Evolutionary conservation across 306 rosid genomes (phyloP), one percentile per base, ranked within the genome.

Genomic region (Boehmeria nivea): DNA sequence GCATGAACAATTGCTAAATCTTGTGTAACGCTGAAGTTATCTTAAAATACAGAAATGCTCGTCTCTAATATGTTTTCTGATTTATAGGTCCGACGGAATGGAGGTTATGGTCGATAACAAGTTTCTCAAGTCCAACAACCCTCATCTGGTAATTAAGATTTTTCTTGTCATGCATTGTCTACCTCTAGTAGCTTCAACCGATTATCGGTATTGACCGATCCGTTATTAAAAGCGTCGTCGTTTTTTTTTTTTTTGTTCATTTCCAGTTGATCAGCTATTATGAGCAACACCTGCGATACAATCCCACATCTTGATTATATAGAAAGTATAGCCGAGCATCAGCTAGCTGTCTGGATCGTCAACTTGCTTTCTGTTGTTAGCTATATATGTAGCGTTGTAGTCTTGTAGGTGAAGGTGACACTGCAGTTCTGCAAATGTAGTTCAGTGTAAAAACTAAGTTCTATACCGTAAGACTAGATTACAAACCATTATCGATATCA

Each of bases 41-140:
- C 22, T 28, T 46, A 17, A 18, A 43, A 8, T 68, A 31, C 61
- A 55, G 56, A 12, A 21, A 62, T 38, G 23, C 45, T 43, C 10
- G 44, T 28, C 31, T 57, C 19, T 43, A 18, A 51, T 45, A 20
- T 63, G 51, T 47, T 45, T 46, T 49, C 25, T 47, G 16, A 51
- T 6, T 38, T 59, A 44, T 70, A 89, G 97, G 83, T 81, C 94
- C 13, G 94, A 89, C 66, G 97, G 95, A 38, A 55, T 85, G 28
- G 95, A 83, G 82, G 82, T 86, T 65, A 61, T 75, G 73, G 97
- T 89, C 76, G 89, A 83, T 66, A 89, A 89, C 87, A 89, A 78
- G 68, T 86, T 81, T 80, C 94, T 89, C 54, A 89, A 83, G 81
- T 70, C 79, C 50, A 64, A 77, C 57, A 46, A 83, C 66, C 97